Evolutionary conservation across 2,329 filamentous ascomycete species (phyloP), one percentile per base, ranked within the genome.

Genomic region (Fusarium illudens): DNA sequence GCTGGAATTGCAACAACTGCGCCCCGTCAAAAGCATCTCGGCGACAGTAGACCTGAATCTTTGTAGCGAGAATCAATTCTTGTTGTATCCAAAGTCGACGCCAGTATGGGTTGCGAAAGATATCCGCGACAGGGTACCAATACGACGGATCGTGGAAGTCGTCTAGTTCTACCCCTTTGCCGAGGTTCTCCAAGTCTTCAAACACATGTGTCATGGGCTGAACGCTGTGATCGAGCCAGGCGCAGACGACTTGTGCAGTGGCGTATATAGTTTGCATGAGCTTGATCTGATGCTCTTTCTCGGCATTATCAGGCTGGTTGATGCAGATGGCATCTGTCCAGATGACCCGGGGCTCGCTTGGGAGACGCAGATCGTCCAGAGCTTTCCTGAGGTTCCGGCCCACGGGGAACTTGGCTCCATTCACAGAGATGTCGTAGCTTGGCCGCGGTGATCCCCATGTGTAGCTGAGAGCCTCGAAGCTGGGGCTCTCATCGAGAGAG

Each of bases 291-390:
- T 55, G 37, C 10, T 42, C 55, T 10, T 49, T 48, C 29, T 63
- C 60, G 3, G 17, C 11, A 6, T 30, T 50, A 17, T 63, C 60
- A 3, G 20, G 17, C 19, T 63, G 50, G 25, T 63, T 63, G 19
- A 63, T 63, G 22, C 56, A 63, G 20, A 63, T 50, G 33, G 55
- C 55, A 42, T 63, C 60, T 15, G 42, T 49, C 60, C 60, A 63
- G 32, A 63, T 20, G 10, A 51, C n/a, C 8, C 60, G n/a, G 9
- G 34, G n/a, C 25, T 55, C 30, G 15, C 22, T 27, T n/a, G 20
- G 15, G n/a, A 11, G 29, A 8, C 60, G 55, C 8, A 62, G 15
- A 11, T 52, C 32, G 8, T 62, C 55, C 0, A 62, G 39, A n/a
- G 60, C 60, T 13, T 39, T 37, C n/a, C 54, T 54, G 2, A 54